Conservation (phyloP, 345 rosid genomes). For the Sisymbrium irio region DNA sequence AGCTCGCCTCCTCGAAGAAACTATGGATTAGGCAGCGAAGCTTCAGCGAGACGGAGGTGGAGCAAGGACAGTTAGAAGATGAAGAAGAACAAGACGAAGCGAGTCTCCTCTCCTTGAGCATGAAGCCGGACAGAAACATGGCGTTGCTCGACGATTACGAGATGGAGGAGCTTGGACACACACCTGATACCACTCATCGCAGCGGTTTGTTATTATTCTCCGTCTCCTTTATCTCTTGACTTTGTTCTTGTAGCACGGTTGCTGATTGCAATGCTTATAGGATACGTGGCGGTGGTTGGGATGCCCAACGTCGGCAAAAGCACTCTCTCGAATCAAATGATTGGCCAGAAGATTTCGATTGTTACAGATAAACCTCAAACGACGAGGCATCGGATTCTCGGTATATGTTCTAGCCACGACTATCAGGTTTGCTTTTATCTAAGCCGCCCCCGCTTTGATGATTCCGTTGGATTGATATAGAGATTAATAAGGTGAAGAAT, state of each 20-base stretch:
- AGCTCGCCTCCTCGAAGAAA: conserved; percentile 27
- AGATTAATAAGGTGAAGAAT: background rate
- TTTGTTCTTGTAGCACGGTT: background rate
- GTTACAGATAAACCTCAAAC: conserved; percentile 97
- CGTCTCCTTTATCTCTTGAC: too few relatives aligned
- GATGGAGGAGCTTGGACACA: conserved; percentile 63
- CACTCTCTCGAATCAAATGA: conserved; percentile 90
- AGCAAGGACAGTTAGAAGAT: conserved; percentile 15
- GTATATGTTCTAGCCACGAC: conserved; percentile 82
- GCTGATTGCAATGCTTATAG: conserved; percentile 33
- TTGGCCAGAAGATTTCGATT: conserved; percentile 87
- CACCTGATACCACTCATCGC: conserved; percentile 54
- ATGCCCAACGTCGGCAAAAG: conserved; percentile 99
- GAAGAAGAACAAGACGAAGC: conserved; percentile 43
- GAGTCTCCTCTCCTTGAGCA: conserved; percentile 57
- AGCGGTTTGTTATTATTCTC: conserved; percentile 86
- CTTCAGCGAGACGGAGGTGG: conserved; percentile 30
- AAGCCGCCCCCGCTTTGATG: too few relatives aligned
- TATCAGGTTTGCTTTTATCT: conserved; percentile 94
- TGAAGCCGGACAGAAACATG: conserved; percentile 77
- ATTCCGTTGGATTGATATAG: background rate
- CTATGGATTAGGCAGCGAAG: conserved; percentile 39
- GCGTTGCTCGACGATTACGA: conserved; percentile 83
- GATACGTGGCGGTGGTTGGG: conserved; percentile 90
- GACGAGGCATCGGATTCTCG: conserved; percentile 92